These are phyloP conservation scores for Phylloporus gajari DNA, from an alignment of 1,284 basidiomycete species.

Conservation along the genomic window DNA sequence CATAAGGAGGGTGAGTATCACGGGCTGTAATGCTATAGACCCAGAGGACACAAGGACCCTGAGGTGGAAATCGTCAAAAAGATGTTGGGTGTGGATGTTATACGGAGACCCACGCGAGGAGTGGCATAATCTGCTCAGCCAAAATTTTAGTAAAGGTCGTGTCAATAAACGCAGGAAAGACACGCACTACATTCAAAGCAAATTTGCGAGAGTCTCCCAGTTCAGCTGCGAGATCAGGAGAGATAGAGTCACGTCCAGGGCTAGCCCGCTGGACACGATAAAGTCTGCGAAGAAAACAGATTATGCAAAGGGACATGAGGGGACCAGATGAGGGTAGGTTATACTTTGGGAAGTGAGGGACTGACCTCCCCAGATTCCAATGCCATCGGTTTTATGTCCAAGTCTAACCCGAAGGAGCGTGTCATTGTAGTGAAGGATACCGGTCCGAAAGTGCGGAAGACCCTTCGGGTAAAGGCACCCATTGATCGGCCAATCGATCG, in stretches of 20 bases:
- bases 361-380: too few relatives aligned
- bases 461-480: too few relatives aligned
- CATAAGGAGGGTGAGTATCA: not conserved
- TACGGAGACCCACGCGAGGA: not conserved
- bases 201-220: conserved; percentile 1
- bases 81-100: too few relatives aligned
- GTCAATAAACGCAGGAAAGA: not conserved
- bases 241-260: too few relatives aligned
- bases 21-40: not conserved
- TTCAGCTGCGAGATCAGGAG: not conserved
- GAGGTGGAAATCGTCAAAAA: not conserved
- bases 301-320: not conserved
- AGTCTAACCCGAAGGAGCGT: too few relatives aligned
- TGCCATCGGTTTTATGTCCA: too few relatives aligned
- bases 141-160: not conserved
- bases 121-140: not conserved
- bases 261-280: too few relatives aligned
- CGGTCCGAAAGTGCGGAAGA: too few relatives aligned
- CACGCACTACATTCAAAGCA: not conserved
- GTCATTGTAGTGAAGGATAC: too few relatives aligned
- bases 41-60: not conserved
- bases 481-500: too few relatives aligned
- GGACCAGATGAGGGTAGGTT: not conserved
- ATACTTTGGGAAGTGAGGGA: not conserved
- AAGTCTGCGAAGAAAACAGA: not conserved